Conservation (phyloP, 106 monocot genomes). For the Vanilla planifolia region DNA sequence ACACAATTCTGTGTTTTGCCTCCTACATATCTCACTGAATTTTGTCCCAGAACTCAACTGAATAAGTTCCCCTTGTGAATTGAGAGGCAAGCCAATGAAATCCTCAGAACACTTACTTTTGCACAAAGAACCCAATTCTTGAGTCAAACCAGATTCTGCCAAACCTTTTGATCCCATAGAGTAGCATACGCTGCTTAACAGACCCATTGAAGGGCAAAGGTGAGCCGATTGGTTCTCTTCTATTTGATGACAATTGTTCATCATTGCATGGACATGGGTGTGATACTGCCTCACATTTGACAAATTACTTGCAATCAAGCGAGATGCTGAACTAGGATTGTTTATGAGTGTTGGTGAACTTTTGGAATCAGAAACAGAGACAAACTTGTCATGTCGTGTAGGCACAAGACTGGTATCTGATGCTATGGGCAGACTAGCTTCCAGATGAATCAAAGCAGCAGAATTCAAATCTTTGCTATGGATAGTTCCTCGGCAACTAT, state of each 20-base stretch:
- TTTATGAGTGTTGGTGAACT: constrained; percentile 15
- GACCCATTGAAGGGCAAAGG: constrained; percentile 5
- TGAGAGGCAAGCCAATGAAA: constrained; percentile 66
- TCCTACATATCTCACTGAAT: constrained; percentile 21
- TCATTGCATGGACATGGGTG: not conserved
- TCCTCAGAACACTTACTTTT: constrained; percentile 18
- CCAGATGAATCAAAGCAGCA: constrained; percentile 10
- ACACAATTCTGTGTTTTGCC: constrained; percentile 16
- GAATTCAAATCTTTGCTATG: not conserved
- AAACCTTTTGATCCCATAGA: constrained; percentile 15
- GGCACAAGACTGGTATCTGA: constrained; percentile 4
- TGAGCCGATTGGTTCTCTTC: constrained; percentile 4
- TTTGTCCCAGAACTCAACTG: constrained; percentile 28
- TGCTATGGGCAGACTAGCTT: constrained; percentile 6
- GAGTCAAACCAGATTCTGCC: not conserved
- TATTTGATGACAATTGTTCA: not conserved
- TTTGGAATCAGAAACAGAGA: constrained; percentile 3
- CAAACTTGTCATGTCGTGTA: not conserved
- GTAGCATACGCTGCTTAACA: constrained; percentile 13
- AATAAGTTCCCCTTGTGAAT: constrained; percentile 68
- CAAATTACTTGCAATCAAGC: constrained; percentile 1
- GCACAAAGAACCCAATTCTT: constrained; percentile 7
- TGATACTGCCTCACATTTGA: constrained; percentile 5
- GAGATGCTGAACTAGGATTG: constrained; percentile 1
- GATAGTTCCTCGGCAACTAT: not conserved